A percentile compares a stretch with the other conserved stretches of the same genome.
phyloP scores from a whole-genome alignment of 2,329 filamentous ascomycete genomes.

The Colletotrichum sp. region DNA sequence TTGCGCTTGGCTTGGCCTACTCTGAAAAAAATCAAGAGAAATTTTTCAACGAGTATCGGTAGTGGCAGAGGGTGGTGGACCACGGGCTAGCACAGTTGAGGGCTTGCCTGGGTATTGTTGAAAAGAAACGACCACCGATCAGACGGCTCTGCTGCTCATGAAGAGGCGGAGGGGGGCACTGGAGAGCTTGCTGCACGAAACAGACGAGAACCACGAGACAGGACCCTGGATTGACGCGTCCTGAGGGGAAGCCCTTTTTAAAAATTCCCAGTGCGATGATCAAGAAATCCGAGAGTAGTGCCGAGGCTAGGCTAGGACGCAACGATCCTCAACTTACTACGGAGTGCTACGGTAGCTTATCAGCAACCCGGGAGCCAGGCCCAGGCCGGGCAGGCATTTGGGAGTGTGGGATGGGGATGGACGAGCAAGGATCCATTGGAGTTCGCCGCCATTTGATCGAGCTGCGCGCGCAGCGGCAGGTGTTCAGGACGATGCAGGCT shows the following conservation, averaged over 20 bases:
- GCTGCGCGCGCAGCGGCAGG: neutral
- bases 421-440: neutral
- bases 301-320: slow-evolving; percentile 14
- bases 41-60: neutral
- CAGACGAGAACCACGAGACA: slow-evolving; percentile 3
- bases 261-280: slow-evolving; percentile 15
- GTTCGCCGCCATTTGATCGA: neutral
- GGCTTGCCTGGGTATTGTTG: neutral
- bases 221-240: neutral
- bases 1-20: neutral
- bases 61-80: neutral
- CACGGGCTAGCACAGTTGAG: slow-evolving; percentile 1
- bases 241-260: slow-evolving; percentile 18
- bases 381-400: neutral
- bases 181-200: slow-evolving; percentile 9
- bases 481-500: neutral
- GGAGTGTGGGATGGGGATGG: neutral
- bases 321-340: slow-evolving; percentile 3
- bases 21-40: neutral
- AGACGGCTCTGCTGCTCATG: neutral
- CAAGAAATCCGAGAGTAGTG: slow-evolving; percentile 20
- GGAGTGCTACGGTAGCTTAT: slow-evolving; percentile 15
- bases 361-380: slow-evolving; percentile 16
- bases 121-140: neutral
- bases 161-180: neutral